Percentiles rank a stretch among this genome's conserved stretches.
These are phyloP conservation scores for Blumeria hordei DNA, from an alignment of 2,329 filamentous ascomycete genomes.

Conservation along the genomic window DNA sequence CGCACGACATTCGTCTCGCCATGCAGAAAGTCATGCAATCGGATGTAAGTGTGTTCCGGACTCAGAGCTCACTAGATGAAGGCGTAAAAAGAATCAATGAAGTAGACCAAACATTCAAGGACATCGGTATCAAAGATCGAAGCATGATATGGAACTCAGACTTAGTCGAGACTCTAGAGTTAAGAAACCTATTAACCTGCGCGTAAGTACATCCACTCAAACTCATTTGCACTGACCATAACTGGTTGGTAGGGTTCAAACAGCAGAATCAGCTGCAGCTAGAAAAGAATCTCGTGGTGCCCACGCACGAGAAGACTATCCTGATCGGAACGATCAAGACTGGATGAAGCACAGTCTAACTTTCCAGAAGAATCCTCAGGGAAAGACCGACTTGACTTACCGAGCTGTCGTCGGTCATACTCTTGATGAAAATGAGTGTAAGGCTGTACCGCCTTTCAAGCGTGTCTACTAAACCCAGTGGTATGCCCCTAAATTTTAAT, in stretches of 20 bases:
- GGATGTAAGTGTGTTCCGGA: conserved; percentile 84
- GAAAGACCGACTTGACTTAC: conserved; percentile 68
- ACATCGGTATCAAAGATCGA: conserved; percentile 90
- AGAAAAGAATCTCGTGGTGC: conserved; percentile 94
- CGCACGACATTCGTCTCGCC: conserved; percentile 62
- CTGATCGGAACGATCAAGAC: conserved; percentile 79
- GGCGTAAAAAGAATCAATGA: conserved; percentile 72
- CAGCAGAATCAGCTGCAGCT: conserved; percentile 69
- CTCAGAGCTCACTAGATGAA: conserved; percentile 72
- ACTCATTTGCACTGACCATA: background rate
- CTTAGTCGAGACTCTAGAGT: conserved; percentile 83
- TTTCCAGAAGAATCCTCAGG: conserved; percentile 84
- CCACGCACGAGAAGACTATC: conserved; percentile 89
- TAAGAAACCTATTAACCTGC: conserved; percentile 89
- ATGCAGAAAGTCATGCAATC: conserved; percentile 99
- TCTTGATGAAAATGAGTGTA: conserved; percentile 88
- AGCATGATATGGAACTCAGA: conserved; percentile 99
- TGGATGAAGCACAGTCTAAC: conserved; percentile 99
- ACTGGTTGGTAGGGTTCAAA: conserved; percentile 42
- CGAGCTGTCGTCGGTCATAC: conserved; percentile 61
- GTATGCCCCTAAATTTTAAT: too few species aligned
- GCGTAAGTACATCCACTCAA: conserved; percentile 4
- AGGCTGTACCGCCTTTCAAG: conserved; percentile 91
- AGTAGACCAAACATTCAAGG: conserved; percentile 54
- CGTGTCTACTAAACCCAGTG: conserved; percentile 42